Evolutionary conservation across 108 stramenopile genomes (phyloP), one percentile per base, ranked within the genome.

Genomic region (Schizochytrium sp.): DNA sequence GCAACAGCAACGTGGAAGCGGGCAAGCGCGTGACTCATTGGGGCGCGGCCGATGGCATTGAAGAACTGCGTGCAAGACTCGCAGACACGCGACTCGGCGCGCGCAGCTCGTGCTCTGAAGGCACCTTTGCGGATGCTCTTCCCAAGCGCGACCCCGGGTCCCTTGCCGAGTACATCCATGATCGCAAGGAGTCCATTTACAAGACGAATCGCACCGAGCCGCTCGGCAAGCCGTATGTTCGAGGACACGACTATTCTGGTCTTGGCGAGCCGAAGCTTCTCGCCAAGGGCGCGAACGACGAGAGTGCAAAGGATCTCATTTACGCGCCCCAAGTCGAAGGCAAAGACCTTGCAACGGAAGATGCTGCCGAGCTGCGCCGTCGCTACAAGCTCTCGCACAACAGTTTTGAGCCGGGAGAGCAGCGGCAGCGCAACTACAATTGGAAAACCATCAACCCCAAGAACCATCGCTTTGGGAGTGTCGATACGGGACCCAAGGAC

Each of bases 341-440:
- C 28, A 83, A 69, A 55, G 88, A 90, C 41, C 18, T 43, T 45
- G 44, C 18, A 4, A 44, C 19, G 72, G 60, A 72, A 60, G 87
- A 89, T 47, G 87, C 87, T 88, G 48, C 48, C 45, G 76, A 83
- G 12, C 12, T 83, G 76, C 76, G 51, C 6, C 76, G 76, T 3
- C 19, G 51, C 1, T 93, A 93, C 90, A 89, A 88, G 41, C 55
- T 88, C 53, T 72, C 69, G 45, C 92, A 93, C 88, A 57, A 72
- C n/a, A 87, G 58, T 29, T 93, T 91, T 88, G 88, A 58, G 55
- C 94, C 94, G 8, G 94, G 95, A 5, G 92, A 94, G 72, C 95
- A 95, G 87, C 91, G 90, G 69, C 58, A 88, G 34, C 90, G 95
- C 14, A 90, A 92, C 87, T 96, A 96, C 92, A 63, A 92, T 29